phyloP scores from a whole-genome alignment of 768 basidiomycete genomes.

The Trametes meyenii region DNA sequence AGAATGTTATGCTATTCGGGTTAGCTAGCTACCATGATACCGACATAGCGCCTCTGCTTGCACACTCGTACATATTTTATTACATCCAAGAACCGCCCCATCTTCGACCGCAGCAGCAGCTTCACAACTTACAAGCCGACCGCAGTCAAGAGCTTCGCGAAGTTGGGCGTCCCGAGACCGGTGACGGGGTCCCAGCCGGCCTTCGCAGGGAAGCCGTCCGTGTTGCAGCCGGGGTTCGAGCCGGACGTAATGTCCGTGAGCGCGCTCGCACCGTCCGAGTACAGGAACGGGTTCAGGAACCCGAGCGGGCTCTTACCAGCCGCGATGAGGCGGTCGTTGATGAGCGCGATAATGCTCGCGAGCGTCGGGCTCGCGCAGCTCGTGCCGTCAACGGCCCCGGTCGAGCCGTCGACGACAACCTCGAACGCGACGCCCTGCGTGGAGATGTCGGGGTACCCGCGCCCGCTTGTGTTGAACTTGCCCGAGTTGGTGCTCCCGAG shows the following conservation, averaged over 20 bases:
- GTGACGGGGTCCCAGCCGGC: constrained; percentile 39
- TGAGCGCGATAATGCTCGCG: constrained; percentile 59
- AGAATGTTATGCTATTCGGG: no score
- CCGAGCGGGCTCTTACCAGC: constrained; percentile 38
- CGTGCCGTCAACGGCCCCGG: constrained; percentile 54
- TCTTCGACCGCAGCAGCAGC: no score
- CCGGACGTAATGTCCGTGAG: constrained; percentile 34
- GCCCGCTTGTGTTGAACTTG: constrained; percentile 49
- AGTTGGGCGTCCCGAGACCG: constrained; percentile 40
- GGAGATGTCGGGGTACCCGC: constrained; percentile 68
- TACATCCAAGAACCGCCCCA: background rate
- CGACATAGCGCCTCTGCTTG: no score
- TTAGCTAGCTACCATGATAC: no score
- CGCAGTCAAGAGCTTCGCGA: constrained; percentile 29
- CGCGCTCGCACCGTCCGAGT: constrained; percentile 29
- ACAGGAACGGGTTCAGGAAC: constrained; percentile 42
- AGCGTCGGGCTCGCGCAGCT: constrained; percentile 66
- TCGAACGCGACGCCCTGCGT: constrained; percentile 55
- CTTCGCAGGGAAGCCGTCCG: constrained; percentile 37
- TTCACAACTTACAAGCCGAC: constrained; percentile 17
- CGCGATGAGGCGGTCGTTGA: constrained; percentile 42
- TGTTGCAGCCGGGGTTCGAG: constrained; percentile 40
- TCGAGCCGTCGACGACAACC: constrained; percentile 45
- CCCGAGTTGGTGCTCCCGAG: constrained; percentile 55
- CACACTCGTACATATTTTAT: background rate